Conservation (phyloP, 2,329 filamentous ascomycete genomes). For the Zymoseptoria brevis region DNA sequence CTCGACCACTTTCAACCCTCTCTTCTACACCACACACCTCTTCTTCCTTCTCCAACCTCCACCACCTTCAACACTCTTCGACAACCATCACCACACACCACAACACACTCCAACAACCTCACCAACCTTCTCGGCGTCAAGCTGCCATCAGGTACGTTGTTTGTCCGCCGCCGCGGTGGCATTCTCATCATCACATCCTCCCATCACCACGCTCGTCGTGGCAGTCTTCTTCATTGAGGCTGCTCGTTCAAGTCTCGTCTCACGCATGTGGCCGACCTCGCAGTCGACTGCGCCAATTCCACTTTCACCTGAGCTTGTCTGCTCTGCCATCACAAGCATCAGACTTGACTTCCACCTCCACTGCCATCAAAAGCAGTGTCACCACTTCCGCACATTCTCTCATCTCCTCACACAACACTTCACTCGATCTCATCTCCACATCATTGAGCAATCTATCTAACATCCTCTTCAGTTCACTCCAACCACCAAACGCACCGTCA, state of each 20-base stretch:
- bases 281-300: not conserved
- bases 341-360: not conserved
- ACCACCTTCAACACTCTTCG: not conserved
- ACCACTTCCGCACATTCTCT: not conserved
- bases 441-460: not conserved
- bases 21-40: not conserved
- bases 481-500: not conserved
- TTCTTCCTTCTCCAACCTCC: not conserved
- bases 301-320: not conserved
- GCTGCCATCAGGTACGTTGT: not conserved
- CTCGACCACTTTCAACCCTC: not conserved
- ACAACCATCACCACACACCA: not conserved
- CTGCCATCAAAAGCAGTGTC: not conserved
- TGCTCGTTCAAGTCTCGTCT: not conserved
- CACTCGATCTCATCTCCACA: not conserved
- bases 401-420: not conserved
- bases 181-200: not conserved
- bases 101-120: not conserved
- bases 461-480: not conserved
- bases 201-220: not conserved
- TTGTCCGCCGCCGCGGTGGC: not conserved
- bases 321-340: not conserved
- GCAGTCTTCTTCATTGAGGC: not conserved
- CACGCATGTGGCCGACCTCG: not conserved
- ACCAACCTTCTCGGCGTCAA: not conserved